Evolutionary conservation across 2,329 filamentous ascomycete species (phyloP), one percentile per base, ranked within the genome.

Genomic region (Penicillium oxalicum): DNA sequence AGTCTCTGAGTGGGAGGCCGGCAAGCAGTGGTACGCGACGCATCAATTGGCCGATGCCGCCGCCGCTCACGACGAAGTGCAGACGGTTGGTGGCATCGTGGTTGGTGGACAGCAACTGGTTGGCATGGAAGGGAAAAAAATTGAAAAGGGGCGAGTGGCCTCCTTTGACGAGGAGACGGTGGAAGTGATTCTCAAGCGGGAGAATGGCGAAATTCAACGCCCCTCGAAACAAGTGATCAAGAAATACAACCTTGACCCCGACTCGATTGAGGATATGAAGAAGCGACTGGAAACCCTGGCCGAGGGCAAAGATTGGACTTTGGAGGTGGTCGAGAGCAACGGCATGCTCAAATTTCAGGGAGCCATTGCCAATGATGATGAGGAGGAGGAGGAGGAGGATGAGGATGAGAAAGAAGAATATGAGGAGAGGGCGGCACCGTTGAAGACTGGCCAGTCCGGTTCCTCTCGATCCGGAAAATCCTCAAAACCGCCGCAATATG

Each of bases 301-400:
- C 0, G 80, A 82, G 2, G 82, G 84, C 6, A 80, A 83, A 55
- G 82, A 82, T 12, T 95, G 90, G 89, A 86, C 83, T 60, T 73
- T 95, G 50, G 87, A 93, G 67, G 76, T 93, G 11, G 80, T 93
- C 1, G 86, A 93, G 60, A 76, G 81, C 9, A 79, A 84, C 1
- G 77, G 79, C 4, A 76, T 79, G 24, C 72, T 80, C 52, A 84
- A 89, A 62, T 80, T 91, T 36, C 74, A 85, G 39, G 87, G 85
- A 0, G 80, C 87, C 37, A 78, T 91, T 12, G 82, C 85, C 27
- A 70, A 72, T 1, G 77, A 79, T 9, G 76, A 76, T 2, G 77
- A 79, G 1, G 75, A 79, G 0, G 73, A 76, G 1, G 47, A 63
- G 40, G 49, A 46, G 0, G 73, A 76, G 1, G 47, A 63, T 38